Evolutionary conservation across 164 flowering plant genomes (phyloP).

Genomic region (Liriodendron chinense): DNA sequence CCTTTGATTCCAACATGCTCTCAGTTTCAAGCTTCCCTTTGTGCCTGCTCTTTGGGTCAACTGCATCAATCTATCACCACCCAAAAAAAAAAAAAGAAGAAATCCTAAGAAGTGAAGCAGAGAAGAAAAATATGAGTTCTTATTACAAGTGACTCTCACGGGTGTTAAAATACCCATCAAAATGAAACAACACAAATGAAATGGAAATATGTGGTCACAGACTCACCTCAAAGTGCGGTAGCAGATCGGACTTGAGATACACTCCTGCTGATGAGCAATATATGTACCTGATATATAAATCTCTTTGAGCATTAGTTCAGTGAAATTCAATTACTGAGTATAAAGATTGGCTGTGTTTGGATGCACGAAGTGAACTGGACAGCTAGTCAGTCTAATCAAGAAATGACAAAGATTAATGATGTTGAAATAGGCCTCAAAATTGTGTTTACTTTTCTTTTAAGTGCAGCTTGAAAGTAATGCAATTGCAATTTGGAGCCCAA

Average conservation of each 20-base stretch:
- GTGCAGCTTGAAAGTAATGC: no score
- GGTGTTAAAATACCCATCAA: no score
- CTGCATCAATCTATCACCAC: conserved; percentile 64
- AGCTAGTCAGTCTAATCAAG: no score
- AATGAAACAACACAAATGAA: background rate
- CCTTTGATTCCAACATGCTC: conserved; percentile 55
- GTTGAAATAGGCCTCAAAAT: no score
- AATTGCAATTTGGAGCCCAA: no score
- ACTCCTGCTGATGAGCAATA: conserved; percentile 99
- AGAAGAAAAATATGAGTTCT: background rate
- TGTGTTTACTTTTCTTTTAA: no score
- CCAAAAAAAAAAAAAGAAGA: background rate
- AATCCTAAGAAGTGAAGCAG: background rate
- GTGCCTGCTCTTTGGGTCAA: conserved; percentile 98
- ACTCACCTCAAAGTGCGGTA: conserved; percentile 87
- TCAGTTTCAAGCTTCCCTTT: conserved; percentile 98
- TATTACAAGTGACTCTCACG: no score
- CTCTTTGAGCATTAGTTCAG: background rate
- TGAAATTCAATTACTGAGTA: background rate
- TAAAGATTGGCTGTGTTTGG: no score
- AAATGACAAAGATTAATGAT: no score
- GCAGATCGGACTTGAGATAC: conserved; percentile 80
- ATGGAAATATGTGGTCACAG: no score
- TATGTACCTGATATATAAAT: conserved; percentile 59
- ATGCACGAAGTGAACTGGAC: no score